Conservation (phyloP, 306 rosid species). For the Cicer chorassanicum region DNA sequence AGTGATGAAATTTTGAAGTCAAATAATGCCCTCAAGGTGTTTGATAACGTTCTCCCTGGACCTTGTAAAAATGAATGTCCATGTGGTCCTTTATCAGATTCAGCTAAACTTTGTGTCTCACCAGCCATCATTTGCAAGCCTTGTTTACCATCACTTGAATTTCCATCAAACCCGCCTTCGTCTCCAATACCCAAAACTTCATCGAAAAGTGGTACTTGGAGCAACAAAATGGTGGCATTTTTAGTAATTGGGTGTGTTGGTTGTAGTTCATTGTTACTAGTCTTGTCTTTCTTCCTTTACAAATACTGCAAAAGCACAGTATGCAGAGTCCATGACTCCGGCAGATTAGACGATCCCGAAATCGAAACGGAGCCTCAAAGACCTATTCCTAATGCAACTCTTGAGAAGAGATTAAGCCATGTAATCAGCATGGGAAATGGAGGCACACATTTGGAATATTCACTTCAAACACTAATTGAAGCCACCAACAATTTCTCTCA, state of each 20-base stretch:
- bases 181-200: background rate
- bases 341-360: constrained; percentile 59
- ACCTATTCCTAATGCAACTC: constrained; percentile 1
- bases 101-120: constrained; percentile 45
- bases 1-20: constrained; percentile 39
- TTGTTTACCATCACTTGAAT: constrained; percentile 30
- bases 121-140: constrained; percentile 53
- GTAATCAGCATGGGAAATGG: constrained; percentile 71
- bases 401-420: constrained; percentile 81
- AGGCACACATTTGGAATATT: constrained; percentile 64
- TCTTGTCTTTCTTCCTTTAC: constrained; percentile 53
- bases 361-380: constrained; percentile 6
- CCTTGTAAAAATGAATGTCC: constrained; percentile 67
- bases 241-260: constrained; percentile 87
- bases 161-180: constrained; percentile 12
- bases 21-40: constrained; percentile 45
- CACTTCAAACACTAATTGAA: constrained; percentile 50
- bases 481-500: constrained; percentile 72
- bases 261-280: constrained; percentile 51
- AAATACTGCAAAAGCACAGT: constrained; percentile 53
- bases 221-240: constrained; percentile 66
- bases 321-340: constrained; percentile 83
- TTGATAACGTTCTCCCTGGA: constrained; percentile 69
- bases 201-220: constrained; percentile 49
- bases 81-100: constrained; percentile 38